These are phyloP conservation scores for Rhizomucor pusillus DNA, from an alignment of 371 early-diverging fungal species.

Conservation along the genomic window DNA sequence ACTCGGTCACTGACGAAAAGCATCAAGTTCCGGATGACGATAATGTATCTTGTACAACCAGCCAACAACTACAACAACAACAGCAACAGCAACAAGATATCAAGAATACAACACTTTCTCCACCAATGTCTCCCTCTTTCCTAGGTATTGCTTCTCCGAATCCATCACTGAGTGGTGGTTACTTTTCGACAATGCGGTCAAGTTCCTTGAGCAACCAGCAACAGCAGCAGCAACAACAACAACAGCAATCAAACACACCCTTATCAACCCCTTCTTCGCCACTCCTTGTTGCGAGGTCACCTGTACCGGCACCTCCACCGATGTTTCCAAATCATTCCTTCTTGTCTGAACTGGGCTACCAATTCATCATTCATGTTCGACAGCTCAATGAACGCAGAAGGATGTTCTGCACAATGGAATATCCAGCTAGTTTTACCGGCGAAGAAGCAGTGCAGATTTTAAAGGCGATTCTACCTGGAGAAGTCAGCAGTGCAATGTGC, in stretches of 20 bases:
- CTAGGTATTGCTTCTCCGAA: conserved; percentile 5
- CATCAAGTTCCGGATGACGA: not conserved
- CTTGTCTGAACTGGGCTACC: conserved; percentile 14
- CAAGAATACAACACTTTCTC: conserved; percentile 10
- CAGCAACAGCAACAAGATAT: not conserved
- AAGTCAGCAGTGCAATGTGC: conserved; percentile 7
- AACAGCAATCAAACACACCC: not conserved
- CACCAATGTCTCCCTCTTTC: conserved; percentile 13
- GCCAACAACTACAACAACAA: conserved; percentile 1
- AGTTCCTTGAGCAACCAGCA: conserved; percentile 15
- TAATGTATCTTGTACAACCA: too few relatives aligned
- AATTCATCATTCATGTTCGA: conserved; percentile 15
- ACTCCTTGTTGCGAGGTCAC: not conserved
- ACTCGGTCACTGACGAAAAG: not conserved
- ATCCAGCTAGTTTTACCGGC: conserved; percentile 29
- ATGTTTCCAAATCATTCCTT: conserved; percentile 14
- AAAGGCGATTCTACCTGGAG: conserved; percentile 10
- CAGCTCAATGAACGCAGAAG: conserved; percentile 12
- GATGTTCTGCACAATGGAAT: conserved; percentile 27
- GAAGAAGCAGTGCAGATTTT: conserved; percentile 28
- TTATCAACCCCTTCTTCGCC: conserved; percentile 2
- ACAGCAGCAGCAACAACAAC: conserved; percentile 1
- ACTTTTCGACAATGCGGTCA: conserved; percentile 6
- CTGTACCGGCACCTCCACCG: not conserved
- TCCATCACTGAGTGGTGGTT: not conserved